These are phyloP conservation scores for Raddia guianensis DNA, from an alignment of 176 grass and related monocot genomes.

Conservation along the genomic window DNA sequence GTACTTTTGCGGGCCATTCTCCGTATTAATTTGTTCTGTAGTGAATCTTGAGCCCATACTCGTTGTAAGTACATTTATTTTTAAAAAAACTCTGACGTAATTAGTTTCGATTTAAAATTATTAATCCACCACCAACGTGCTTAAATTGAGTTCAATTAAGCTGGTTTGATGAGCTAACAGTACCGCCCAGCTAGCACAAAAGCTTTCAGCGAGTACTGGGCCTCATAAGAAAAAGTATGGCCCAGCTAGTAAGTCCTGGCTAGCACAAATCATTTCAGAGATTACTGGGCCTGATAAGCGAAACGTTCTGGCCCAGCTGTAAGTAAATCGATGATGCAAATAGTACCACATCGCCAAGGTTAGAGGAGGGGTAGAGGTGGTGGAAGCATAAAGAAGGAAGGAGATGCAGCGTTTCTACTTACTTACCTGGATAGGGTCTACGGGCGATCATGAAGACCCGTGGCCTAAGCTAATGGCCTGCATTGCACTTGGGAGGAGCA, in stretches of 20 bases:
- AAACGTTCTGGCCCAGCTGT: not conserved
- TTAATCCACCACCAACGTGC: too few relatives aligned
- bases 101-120: not conserved
- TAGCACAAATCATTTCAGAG: not conserved
- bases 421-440: not conserved
- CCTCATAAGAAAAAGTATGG: not conserved
- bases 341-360: not conserved
- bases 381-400: not conserved
- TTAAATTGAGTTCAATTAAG: not conserved
- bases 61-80: too few relatives aligned
- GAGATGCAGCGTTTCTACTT: not conserved
- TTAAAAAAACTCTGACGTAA: too few relatives aligned
- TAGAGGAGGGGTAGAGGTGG: not conserved
- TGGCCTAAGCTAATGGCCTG: not conserved
- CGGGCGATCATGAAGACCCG: not conserved
- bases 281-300: not conserved
- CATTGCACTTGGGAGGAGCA: not conserved
- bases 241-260: too few relatives aligned
- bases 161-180: not conserved
- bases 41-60: not conserved
- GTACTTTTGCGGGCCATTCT: not conserved
- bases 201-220: not conserved
- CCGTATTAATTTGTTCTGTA: not conserved
- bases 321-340: too few relatives aligned
- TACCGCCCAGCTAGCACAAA: not conserved